phyloP scores from a whole-genome alignment of 352 stramenopile species.

The Globisporangium yorkense region DNA sequence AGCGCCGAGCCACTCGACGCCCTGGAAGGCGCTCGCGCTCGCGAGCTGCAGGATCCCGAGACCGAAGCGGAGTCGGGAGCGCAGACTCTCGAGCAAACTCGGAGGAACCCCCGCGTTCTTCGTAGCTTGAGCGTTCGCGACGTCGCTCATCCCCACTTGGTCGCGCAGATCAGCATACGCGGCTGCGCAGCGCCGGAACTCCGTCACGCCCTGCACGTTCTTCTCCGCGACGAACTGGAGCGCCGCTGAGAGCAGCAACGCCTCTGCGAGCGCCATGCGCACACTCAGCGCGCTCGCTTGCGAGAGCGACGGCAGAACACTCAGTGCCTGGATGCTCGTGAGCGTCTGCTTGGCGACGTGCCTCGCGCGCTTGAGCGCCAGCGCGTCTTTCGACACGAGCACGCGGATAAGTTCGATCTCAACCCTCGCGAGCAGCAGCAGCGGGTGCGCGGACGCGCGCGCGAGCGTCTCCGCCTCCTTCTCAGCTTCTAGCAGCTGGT shows the following conservation, averaged over 20 bases:
- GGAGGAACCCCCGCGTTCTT: conserved; percentile 8
- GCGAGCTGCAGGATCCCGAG: conserved; percentile 26
- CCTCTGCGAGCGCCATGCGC: conserved; percentile 23
- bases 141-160: conserved; percentile 8
- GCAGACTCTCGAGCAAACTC: conserved; percentile 6
- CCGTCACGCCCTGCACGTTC: conserved; percentile 20
- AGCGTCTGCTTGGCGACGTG: conserved; percentile 17
- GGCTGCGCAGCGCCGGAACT: conserved; percentile 20
- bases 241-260: conserved; percentile 21
- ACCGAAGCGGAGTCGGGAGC: conserved; percentile 24
- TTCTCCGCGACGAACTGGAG: conserved; percentile 23
- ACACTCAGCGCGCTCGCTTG: conserved; percentile 16
- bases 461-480: conserved; percentile 3
- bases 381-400: conserved; percentile 30
- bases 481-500: conserved; percentile 19
- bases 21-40: conserved; percentile 19
- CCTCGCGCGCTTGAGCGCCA: conserved; percentile 20
- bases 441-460: conserved; percentile 11
- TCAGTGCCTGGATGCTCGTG: conserved; percentile 21
- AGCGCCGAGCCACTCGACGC: conserved; percentile 21
- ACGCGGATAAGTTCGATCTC: conserved; percentile 32
- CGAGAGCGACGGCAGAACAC: conserved; percentile 26
- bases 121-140: not conserved
- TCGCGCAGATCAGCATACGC: conserved; percentile 19
- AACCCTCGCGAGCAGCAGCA: conserved; percentile 17